Percentiles rank a stretch among this genome's conserved stretches.
Evolutionary conservation across 129 eudicot genomes (phyloP).

Genomic region (Chrysanthemum makinoi): DNA sequence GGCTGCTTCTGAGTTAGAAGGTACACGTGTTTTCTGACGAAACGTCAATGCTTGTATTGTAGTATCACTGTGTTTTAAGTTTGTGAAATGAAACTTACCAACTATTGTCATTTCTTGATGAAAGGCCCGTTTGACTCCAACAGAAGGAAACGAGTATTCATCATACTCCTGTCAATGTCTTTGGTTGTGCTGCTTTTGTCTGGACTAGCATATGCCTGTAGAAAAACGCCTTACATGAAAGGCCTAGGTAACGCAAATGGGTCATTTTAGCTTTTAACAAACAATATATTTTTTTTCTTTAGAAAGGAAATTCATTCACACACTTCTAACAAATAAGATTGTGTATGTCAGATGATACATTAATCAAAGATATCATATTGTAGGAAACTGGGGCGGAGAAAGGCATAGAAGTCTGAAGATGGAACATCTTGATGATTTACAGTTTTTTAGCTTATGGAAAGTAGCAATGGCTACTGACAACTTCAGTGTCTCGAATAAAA

Average conservation of each 20-base stretch:
- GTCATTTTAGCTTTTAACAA: too few species aligned
- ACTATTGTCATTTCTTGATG: too few species aligned
- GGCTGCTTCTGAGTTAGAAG: slow-evolving; percentile 36
- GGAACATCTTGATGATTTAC: slow-evolving; percentile 12
- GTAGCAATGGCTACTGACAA: not conserved
- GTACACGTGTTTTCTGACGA: not conserved
- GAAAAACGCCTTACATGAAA: too few species aligned
- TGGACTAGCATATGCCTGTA: too few species aligned
- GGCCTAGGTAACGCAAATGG: too few species aligned
- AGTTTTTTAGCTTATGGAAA: not conserved
- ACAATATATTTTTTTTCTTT: too few species aligned
- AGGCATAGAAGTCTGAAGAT: not conserved
- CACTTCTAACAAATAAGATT: not conserved
- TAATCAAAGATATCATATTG: not conserved
- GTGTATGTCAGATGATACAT: not conserved
- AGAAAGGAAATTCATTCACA: too few species aligned
- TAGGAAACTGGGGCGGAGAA: not conserved
- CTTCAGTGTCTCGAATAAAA: not conserved
- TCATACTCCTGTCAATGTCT: too few species aligned
- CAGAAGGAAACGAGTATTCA: too few species aligned
- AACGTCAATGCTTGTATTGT: not conserved
- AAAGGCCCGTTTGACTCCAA: too few species aligned
- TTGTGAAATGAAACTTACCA: too few species aligned
- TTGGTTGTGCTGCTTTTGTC: too few species aligned
- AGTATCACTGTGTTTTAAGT: not conserved